Evolutionary conservation across 345 rosid genomes (phyloP), one percentile per base, ranked within the genome.

Genomic region (Fremontodendron californicum): DNA sequence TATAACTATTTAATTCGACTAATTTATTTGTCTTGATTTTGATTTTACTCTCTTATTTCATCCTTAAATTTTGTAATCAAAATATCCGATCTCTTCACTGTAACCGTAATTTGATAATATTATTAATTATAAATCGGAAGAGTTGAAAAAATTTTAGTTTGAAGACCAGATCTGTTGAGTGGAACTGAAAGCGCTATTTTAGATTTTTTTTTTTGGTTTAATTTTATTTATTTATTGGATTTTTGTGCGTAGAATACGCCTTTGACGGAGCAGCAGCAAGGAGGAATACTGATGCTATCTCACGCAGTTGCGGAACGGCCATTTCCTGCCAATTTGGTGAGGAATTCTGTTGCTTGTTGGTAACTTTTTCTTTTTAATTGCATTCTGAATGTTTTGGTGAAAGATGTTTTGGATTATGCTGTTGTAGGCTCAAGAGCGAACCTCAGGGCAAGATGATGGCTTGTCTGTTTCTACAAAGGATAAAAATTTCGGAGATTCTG

Each of bases 241-340:
- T 69, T 75, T 21, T 16, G 6, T 39, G 48, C 76, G 81, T 74
- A 93, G 98, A 89, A 84, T 82, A 89, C 97, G 48, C 97, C 97
- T 23, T 81, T 95, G 84, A 77, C 94, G 21, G 97, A 95, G 81
- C 93, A 92, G 62, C 98, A 93, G 74, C 96, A 92, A 78, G 85
- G 96, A 40, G 93, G 96, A 33, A 82, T 95, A 51, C 81, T 81
- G 15, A 82, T 88, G 15, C 83, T 95, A 40, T 89, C 94, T 48
- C 88, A 89, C 33, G 93, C 90, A 9, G 90, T 93, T 27, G 89
- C 96, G 12, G 99, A 93, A 82, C 84, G 93, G 77, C 97, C 99
- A 5, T 89, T 87, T 81, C 98, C 96, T 18, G 78, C 79, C 65
- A 93, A 87, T 77, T 82, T 93, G 82, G 98, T 90, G 80, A 81